These are phyloP conservation scores for Yarrowia phangngaensis DNA, from an alignment of 805 yeast species.

Conservation along the genomic window DNA sequence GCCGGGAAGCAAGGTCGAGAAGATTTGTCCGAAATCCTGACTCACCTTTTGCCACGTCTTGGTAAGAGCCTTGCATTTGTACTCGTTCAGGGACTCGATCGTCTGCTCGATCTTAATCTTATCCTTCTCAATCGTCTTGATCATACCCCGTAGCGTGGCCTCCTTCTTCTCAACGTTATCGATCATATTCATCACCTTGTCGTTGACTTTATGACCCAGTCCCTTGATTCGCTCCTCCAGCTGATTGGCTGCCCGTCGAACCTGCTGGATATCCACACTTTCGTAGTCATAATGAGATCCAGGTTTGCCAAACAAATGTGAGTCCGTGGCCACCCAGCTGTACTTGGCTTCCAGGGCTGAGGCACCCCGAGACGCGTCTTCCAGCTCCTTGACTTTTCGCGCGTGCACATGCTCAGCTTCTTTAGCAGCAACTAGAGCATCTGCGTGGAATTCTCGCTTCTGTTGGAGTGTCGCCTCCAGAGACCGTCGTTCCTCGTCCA, in stretches of 20 bases:
- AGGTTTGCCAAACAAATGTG: constrained; percentile 41
- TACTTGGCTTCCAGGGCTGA: constrained; percentile 47
- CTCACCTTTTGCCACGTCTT: constrained; percentile 86
- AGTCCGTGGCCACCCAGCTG: constrained; percentile 71
- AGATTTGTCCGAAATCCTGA: constrained; percentile 83
- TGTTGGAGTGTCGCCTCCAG: constrained; percentile 34
- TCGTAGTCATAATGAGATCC: constrained; percentile 39
- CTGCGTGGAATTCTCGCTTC: constrained; percentile 32
- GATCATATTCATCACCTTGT: constrained; percentile 84
- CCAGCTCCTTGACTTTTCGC: constrained; percentile 37
- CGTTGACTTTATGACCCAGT: constrained; percentile 77
- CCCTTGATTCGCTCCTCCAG: constrained; percentile 58
- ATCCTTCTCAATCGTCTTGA: constrained; percentile 81
- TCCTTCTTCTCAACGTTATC: constrained; percentile 91
- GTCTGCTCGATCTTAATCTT: constrained; percentile 87
- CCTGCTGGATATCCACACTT: constrained; percentile 47
- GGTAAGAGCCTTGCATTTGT: constrained; percentile 75
- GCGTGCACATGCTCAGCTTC: constrained; percentile 32
- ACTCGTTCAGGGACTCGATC: constrained; percentile 73
- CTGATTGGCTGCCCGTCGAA: constrained; percentile 53
- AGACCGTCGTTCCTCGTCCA: constrained; percentile 72
- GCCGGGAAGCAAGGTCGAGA: constrained; percentile 81
- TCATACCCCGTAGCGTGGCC: constrained; percentile 67
- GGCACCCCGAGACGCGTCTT: constrained; percentile 28
- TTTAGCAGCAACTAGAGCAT: constrained; percentile 31